Percentiles rank a stretch among this genome's conserved stretches.
These are phyloP conservation scores for Dioszegia hungarica DNA, from an alignment of 768 basidiomycete genomes.

Conservation along the genomic window DNA sequence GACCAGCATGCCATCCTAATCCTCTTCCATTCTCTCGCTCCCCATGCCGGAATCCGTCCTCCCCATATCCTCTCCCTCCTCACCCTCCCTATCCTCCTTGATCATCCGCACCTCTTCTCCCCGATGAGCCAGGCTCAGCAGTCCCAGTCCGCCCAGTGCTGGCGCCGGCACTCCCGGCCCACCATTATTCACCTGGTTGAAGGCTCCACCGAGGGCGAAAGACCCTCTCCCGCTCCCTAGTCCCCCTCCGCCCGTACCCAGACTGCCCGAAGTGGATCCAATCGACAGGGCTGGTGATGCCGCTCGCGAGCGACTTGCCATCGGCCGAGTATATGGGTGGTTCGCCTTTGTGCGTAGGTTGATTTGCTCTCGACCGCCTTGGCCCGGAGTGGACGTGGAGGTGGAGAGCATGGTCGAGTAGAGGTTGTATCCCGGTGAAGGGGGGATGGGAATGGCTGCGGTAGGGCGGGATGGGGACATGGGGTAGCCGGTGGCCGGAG, in stretches of 20 bases:
- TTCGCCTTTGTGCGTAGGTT: conserved; percentile 5
- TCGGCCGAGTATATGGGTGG: conserved; percentile 33
- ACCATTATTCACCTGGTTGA: not conserved
- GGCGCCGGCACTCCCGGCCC: conserved; percentile 2
- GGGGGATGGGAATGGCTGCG: conserved; percentile 30
- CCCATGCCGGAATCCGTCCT: conserved; percentile 15
- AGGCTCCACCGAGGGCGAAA: conserved; percentile 17
- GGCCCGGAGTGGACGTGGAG: not conserved
- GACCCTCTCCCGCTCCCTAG: not conserved
- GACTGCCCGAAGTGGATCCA: conserved; percentile 25
- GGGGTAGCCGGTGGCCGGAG: conserved; percentile 9
- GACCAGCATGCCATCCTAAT: conserved; percentile 18
- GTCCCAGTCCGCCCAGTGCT: conserved; percentile 33
- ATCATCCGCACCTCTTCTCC: conserved; percentile 21
- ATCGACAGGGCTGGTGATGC: conserved; percentile 39
- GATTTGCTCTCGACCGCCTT: not conserved
- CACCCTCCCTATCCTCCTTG: conserved; percentile 20
- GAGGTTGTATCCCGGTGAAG: conserved; percentile 29
- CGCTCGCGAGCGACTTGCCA: conserved; percentile 26
- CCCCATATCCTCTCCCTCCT: conserved; percentile 17
- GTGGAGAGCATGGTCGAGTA: conserved; percentile 12
- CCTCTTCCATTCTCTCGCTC: conserved; percentile 35
- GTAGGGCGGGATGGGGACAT: conserved; percentile 33
- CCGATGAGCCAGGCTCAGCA: conserved; percentile 29
- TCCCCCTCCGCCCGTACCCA: conserved; percentile 18